phyloP scores from a whole-genome alignment of 768 basidiomycete genomes.

The Russula lepida region DNA sequence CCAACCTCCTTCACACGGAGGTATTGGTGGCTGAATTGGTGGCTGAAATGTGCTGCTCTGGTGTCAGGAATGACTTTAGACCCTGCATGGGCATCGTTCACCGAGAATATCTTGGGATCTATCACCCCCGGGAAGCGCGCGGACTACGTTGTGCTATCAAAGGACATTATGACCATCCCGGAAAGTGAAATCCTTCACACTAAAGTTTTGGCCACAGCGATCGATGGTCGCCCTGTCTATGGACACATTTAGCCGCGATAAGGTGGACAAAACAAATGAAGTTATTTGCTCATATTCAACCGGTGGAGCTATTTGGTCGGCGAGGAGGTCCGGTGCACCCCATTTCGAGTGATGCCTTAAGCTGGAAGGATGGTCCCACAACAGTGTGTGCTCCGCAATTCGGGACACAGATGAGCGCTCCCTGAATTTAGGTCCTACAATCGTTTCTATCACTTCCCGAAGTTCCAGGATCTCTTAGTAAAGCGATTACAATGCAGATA shows the following conservation, averaged over 20 bases:
- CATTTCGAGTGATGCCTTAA: not conserved
- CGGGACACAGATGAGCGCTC: not conserved
- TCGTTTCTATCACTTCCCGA: not conserved
- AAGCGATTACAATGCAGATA: constrained; percentile 5
- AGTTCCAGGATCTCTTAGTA: not conserved
- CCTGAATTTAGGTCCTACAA: not conserved
- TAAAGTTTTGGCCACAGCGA: constrained; percentile 62
- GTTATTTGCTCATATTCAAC: not conserved
- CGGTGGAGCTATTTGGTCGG: not conserved
- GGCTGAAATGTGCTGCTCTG: not conserved
- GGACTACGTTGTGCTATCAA: constrained; percentile 78
- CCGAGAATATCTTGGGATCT: constrained; percentile 64
- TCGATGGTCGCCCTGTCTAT: constrained; percentile 57
- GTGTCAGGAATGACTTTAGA: constrained; percentile 74
- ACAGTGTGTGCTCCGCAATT: not conserved
- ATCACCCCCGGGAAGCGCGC: constrained; percentile 71
- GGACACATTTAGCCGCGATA: constrained; percentile 30
- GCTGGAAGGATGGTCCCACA: not conserved
- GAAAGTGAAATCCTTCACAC: constrained; percentile 53
- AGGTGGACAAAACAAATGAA: not conserved
- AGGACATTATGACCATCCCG: constrained; percentile 69
- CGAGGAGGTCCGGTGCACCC: constrained; percentile 2
- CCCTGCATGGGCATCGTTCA: constrained; percentile 82
- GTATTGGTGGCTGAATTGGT: not conserved
- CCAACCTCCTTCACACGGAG: not conserved